Conservation (phyloP, 345 rosid species). For the Acer campestre region DNA sequence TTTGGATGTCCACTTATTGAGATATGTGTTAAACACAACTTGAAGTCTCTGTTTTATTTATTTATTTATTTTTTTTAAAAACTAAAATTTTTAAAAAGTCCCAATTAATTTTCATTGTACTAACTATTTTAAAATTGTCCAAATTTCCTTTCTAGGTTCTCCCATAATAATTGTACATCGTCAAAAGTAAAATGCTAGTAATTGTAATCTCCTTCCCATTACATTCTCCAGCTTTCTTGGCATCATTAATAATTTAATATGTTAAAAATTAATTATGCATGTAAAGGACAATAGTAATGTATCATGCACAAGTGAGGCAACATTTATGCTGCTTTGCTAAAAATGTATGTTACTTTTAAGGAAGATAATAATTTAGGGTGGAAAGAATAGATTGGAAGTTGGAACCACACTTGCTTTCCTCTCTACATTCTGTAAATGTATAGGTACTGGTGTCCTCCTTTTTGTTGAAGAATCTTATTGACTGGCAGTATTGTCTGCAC, state of each 20-base stretch:
- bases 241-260: neutral
- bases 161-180: neutral
- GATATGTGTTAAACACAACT: slow-evolving; percentile 7
- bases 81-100: neutral
- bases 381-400: neutral
- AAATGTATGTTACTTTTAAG: neutral
- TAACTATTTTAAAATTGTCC: neutral
- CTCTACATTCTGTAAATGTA: neutral
- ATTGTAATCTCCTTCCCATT: neutral
- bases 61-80: neutral
- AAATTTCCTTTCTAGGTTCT: neutral
- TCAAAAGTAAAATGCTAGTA: neutral
- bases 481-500: neutral
- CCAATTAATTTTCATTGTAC: neutral
- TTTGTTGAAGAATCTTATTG: neutral
- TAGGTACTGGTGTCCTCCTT: neutral
- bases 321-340: neutral
- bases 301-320: neutral
- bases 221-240: neutral
- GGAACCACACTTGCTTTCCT: neutral
- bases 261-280: neutral
- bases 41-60: neutral
- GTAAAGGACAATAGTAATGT: neutral
- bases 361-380: neutral
- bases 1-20: neutral